Evolutionary conservation across 164 flowering plant genomes (phyloP), one percentile per base, ranked within the genome.

Genomic region (Paratinospora sagittata): DNA sequence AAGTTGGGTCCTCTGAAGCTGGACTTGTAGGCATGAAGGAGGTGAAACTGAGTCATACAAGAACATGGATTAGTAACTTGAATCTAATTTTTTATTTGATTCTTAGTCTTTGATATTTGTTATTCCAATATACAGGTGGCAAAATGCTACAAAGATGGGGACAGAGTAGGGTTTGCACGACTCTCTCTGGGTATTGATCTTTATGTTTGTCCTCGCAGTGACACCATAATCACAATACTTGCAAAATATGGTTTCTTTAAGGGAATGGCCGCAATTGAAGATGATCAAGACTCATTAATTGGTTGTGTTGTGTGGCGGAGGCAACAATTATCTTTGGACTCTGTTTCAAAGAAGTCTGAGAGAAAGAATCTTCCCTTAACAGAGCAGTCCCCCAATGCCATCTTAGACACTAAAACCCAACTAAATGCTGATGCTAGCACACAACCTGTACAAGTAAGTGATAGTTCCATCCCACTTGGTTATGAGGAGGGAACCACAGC

Each of bases 301-400:
- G 89, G 89, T 61, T 87, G 87, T 75, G 85, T 84, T 77, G 87
- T 87, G 19, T 87, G 91, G 87, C 82, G 82, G 72, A 85, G 80
- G 75, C 81, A 74, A 61, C 78, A 43, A 12, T 27, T 47, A 67
- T 63, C 79, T 64, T 69, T 78, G 43, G 74, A 36, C 69, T 63
- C 76, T 47, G 72, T 65, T 68, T 43, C 64, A 10, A 81, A 76
- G 70, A 77, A 60, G 30, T 27, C 74, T 0, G 86, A 82, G 33
- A 65, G 27, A 45, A 80, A 68, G 67, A 67, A 13, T 13, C 26
- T 16, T 34, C 37, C 71, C 24, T 47, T 21, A 10, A 12, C 64
- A 70, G 80, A 69, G 61, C 69, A 67, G 67, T 76, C 76, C 69
- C 63, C 30, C 13, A 73, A 66, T 45, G 71, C 75, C 33, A 39